Evolutionary conservation across 805 yeast species (phyloP).

Genomic region (Candida hungchunana): DNA sequence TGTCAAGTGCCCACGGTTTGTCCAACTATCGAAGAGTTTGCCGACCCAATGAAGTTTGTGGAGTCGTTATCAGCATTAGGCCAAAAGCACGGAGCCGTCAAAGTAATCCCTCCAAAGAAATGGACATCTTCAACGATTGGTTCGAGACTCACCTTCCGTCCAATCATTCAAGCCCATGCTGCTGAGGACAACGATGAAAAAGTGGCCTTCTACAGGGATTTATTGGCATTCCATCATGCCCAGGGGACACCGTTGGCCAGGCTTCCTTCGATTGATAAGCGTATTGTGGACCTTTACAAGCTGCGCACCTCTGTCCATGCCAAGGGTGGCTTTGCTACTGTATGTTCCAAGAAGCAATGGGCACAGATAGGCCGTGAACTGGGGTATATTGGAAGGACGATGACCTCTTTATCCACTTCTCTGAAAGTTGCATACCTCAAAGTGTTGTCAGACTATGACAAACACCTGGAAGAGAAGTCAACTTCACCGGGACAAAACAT

Average conservation of each 20-base stretch:
- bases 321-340: constrained; percentile 64
- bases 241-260: constrained; percentile 33
- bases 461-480: constrained; percentile 4
- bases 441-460: constrained; percentile 32
- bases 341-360: constrained; percentile 69
- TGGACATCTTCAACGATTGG: constrained; percentile 39
- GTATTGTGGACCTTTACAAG: constrained; percentile 60
- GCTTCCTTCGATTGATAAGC: constrained; percentile 63
- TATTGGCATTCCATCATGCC: constrained; percentile 38
- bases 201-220: constrained; percentile 42
- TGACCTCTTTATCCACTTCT: constrained; percentile 67
- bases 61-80: constrained; percentile 46
- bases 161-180: constrained; percentile 43
- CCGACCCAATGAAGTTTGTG: constrained; percentile 53
- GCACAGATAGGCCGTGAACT: constrained; percentile 79
- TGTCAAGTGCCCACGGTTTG: constrained; percentile 3
- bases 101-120: constrained; percentile 49
- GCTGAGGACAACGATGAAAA: constrained; percentile 38
- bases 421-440: constrained; percentile 56
- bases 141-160: constrained; percentile 47
- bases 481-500: constrained; percentile 5
- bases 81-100: constrained; percentile 56
- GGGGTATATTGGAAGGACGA: constrained; percentile 68
- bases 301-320: constrained; percentile 53
- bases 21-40: constrained; percentile 46